Evolutionary conservation across 169 alveolate genomes (phyloP).

Genomic region (Plasmodium knowlesi): DNA sequence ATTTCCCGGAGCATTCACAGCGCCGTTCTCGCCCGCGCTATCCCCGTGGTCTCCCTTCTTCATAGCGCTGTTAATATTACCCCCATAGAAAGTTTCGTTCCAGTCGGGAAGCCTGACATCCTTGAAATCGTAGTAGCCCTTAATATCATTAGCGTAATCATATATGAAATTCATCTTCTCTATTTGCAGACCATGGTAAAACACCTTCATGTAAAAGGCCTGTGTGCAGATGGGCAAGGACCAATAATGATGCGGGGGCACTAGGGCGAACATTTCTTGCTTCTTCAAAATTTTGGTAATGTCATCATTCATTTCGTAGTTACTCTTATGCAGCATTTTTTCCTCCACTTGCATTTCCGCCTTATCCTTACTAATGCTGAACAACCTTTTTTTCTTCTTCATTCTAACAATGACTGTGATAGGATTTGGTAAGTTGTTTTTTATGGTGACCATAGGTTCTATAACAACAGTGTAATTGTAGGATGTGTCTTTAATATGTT

Average conservation of each 20-base stretch:
- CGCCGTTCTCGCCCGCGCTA: background rate
- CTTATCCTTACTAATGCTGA: slow-evolving; percentile 39
- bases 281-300: slow-evolving; percentile 73
- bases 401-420: slow-evolving; percentile 77
- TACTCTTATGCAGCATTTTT: background rate
- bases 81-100: slow-evolving; percentile 13
- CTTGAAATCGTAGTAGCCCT: slow-evolving; percentile 34
- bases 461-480: slow-evolving; percentile 78
- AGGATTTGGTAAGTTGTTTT: slow-evolving; percentile 80
- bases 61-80: slow-evolving; percentile 5
- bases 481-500: slow-evolving; percentile 78
- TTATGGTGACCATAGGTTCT: slow-evolving; percentile 81
- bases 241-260: slow-evolving; percentile 80
- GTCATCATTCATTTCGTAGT: slow-evolving; percentile 69
- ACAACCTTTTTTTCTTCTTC: slow-evolving; percentile 62
- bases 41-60: background rate
- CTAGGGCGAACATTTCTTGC: slow-evolving; percentile 71
- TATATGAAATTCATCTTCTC: slow-evolving; percentile 73
- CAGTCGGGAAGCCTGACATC: slow-evolving; percentile 47
- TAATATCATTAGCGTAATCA: slow-evolving; percentile 39
- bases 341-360: slow-evolving; percentile 18
- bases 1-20: background rate
- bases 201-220: slow-evolving; percentile 64
- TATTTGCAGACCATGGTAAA: slow-evolving; percentile 70
- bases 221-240: slow-evolving; percentile 67